Percentiles rank a stretch among this genome's conserved stretches.
phyloP scores from a whole-genome alignment of 495 filamentous ascomycete genomes.

The Penicillium ochrochloron region DNA sequence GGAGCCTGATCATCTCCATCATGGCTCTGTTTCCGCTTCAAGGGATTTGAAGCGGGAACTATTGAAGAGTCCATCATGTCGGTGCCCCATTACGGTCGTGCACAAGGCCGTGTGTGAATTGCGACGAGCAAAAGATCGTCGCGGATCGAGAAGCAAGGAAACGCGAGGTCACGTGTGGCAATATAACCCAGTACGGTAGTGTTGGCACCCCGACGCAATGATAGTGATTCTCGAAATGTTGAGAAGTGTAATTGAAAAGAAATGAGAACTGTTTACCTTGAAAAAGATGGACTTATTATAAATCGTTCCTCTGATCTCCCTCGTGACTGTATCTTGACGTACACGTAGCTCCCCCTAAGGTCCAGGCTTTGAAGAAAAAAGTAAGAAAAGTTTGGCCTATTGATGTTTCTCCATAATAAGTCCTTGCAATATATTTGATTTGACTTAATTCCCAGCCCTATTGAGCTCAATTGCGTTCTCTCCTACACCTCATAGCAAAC shows the following conservation, averaged over 20 bases:
- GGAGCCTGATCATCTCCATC: constrained; percentile 10
- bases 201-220: neutral
- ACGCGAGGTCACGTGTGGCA: constrained; percentile 26
- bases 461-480: too few species aligned
- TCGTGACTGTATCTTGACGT: neutral
- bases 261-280: too few species aligned
- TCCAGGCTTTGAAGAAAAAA: too few species aligned
- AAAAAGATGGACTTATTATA: too few species aligned
- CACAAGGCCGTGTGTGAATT: neutral
- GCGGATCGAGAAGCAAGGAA: constrained; percentile 1
- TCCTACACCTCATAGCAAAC: too few species aligned
- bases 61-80: constrained; percentile 30
- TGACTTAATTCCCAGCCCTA: too few species aligned
- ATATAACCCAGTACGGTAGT: constrained; percentile 16
- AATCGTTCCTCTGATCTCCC: neutral
- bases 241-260: neutral
- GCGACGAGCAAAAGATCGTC: neutral
- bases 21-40: constrained; percentile 31
- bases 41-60: neutral
- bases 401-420: too few species aligned
- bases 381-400: too few species aligned
- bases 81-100: constrained; percentile 35
- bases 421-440: too few species aligned
- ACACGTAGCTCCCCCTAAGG: neutral
- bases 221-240: neutral